These are phyloP conservation scores for Flaveria robusta DNA, from an alignment of 129 eudicot genomes.

Conservation along the genomic window DNA sequence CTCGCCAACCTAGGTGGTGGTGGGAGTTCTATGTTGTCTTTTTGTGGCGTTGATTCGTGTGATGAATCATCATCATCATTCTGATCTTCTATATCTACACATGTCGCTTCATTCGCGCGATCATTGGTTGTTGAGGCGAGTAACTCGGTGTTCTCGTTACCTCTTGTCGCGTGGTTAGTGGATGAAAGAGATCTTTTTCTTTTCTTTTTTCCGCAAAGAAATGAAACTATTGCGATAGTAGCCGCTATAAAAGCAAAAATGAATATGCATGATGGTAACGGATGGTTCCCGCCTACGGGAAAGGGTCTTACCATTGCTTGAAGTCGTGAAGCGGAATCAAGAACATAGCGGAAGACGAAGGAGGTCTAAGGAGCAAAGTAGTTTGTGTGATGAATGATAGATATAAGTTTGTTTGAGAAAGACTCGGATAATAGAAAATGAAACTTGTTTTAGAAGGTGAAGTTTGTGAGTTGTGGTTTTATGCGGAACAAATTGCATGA, in stretches of 20 bases:
- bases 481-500: slow-evolving; percentile 46
- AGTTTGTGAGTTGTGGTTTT: slow-evolving; percentile 24
- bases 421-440: slow-evolving; percentile 34
- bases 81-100: not conserved
- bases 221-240: slow-evolving; percentile 49
- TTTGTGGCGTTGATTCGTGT: slow-evolving; percentile 23
- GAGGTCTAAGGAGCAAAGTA: slow-evolving; percentile 17
- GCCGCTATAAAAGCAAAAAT: slow-evolving; percentile 47
- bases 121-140: not conserved
- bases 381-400: slow-evolving; percentile 27
- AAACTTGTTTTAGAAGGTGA: slow-evolving; percentile 24
- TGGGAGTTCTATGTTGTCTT: slow-evolving; percentile 38
- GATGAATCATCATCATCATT: slow-evolving; percentile 9
- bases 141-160: not conserved
- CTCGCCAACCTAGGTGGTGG: slow-evolving; percentile 48
- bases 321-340: slow-evolving; percentile 21
- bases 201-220: slow-evolving; percentile 52
- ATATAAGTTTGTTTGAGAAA: slow-evolving; percentile 13
- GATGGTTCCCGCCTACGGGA: slow-evolving; percentile 40
- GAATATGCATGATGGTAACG: slow-evolving; percentile 38
- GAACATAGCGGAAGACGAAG: slow-evolving; percentile 25
- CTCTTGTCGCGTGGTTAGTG: not conserved
- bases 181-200: slow-evolving; percentile 33
- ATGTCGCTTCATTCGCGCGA: not conserved
- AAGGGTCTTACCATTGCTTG: slow-evolving; percentile 61